Evolutionary conservation across 2,329 filamentous ascomycete species (phyloP).

Genomic region (Fusarium foetens): DNA sequence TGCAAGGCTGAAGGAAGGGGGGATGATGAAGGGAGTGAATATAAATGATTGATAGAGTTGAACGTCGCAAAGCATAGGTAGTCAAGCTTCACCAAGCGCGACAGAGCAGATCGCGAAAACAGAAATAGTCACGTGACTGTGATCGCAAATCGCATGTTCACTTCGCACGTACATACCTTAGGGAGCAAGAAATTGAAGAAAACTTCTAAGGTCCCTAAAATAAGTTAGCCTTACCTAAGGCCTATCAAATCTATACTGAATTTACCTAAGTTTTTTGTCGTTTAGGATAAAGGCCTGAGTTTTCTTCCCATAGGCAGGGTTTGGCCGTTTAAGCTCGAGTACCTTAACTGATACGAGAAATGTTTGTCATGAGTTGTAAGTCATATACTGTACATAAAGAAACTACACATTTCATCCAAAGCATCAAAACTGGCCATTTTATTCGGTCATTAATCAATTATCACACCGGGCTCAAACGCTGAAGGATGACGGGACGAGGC

Average conservation of each 20-base stretch:
- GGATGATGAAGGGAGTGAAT: background rate
- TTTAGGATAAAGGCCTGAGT: background rate
- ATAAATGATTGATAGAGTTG: slow-evolving; percentile 3
- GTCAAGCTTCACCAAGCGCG: slow-evolving; percentile 18
- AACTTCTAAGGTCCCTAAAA: background rate
- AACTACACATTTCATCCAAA: background rate
- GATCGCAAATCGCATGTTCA: slow-evolving; percentile 22
- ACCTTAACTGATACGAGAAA: background rate
- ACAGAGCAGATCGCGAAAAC: slow-evolving; percentile 21
- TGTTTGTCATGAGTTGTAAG: slow-evolving; percentile 1
- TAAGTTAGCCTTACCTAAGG: background rate
- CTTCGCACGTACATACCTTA: background rate
- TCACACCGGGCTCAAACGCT: slow-evolving; percentile 36
- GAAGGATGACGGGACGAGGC: slow-evolving; percentile 26
- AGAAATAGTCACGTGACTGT: slow-evolving; percentile 27
- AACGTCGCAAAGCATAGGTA: slow-evolving; percentile 17
- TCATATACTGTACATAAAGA: background rate
- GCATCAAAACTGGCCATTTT: slow-evolving; percentile 15
- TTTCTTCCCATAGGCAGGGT: background rate
- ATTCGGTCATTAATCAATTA: slow-evolving; percentile 48
- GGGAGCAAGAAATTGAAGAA: background rate
- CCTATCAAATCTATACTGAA: background rate
- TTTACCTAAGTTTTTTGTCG: background rate
- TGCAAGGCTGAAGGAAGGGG: background rate
- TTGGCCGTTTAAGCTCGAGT: background rate